Conservation (phyloP, 495 filamentous ascomycete genomes). For the Podospora pseudopauciseta region DNA sequence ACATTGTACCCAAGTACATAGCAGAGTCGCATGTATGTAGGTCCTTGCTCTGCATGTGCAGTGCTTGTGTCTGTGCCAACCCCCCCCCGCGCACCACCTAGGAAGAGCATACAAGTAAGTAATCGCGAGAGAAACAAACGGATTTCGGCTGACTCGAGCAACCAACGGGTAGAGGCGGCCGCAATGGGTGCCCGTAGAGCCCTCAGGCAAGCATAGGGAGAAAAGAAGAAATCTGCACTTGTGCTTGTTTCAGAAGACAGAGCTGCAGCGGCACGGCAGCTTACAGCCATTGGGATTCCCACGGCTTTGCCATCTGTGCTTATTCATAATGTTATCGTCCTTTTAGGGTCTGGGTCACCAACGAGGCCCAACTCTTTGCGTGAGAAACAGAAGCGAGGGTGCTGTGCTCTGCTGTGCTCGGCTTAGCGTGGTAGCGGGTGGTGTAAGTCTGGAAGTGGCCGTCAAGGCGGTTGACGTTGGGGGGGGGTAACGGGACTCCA, state of each 20-base stretch:
- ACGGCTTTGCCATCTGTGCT: background rate
- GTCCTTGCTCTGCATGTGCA: slow-evolving; percentile 4
- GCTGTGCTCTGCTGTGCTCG: slow-evolving; percentile 10
- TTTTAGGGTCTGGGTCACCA: slow-evolving; percentile 3
- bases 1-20: background rate
- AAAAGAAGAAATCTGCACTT: slow-evolving; percentile 1
- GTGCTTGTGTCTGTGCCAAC: slow-evolving; percentile 4
- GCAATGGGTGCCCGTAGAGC: background rate
- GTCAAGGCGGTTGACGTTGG: background rate
- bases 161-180: slow-evolving; percentile 3
- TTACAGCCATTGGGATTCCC: background rate
- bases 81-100: background rate
- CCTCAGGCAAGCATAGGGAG: background rate
- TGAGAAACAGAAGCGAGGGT: slow-evolving; percentile 12
- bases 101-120: background rate
- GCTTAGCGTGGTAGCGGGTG: slow-evolving; percentile 4
- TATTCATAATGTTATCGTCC: background rate
- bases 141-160: background rate
- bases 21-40: background rate
- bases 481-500: background rate
- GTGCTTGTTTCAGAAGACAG: slow-evolving; percentile 12
- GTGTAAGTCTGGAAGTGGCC: background rate
- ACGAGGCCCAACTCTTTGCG: slow-evolving; percentile 1
- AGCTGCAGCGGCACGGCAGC: slow-evolving; percentile 10
- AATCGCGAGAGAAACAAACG: background rate